Percentiles rank a stretch among this genome's conserved stretches.
phyloP scores from a whole-genome alignment of 495 filamentous ascomycete species.

The Hapsidospora chrysogenum region DNA sequence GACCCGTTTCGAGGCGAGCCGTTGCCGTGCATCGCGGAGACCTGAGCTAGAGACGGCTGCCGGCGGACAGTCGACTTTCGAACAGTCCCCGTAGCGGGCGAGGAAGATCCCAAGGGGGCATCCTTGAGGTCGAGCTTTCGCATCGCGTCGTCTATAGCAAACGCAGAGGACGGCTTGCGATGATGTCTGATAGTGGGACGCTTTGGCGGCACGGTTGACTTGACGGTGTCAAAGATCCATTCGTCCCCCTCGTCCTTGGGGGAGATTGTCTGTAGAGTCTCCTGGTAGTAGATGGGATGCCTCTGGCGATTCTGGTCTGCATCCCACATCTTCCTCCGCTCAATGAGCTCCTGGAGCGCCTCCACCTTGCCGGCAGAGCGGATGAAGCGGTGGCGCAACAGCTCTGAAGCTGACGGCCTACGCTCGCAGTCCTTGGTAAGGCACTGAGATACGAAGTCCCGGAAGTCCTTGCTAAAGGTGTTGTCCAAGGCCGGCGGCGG shows the following conservation, averaged over 20 bases:
- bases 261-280: slow-evolving; percentile 65
- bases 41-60: slow-evolving; percentile 30
- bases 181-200: slow-evolving; percentile 24
- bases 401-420: slow-evolving; percentile 69
- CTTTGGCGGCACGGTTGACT: slow-evolving; percentile 30
- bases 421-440: slow-evolving; percentile 78
- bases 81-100: slow-evolving; percentile 28
- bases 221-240: slow-evolving; percentile 98
- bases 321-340: slow-evolving; percentile 66
- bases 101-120: slow-evolving; percentile 31
- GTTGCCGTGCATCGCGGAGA: slow-evolving; percentile 30
- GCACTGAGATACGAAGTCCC: slow-evolving; percentile 81
- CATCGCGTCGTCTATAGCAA: slow-evolving; percentile 37
- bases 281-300: slow-evolving; percentile 73
- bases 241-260: slow-evolving; percentile 58
- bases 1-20: slow-evolving; percentile 47
- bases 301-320: slow-evolving; percentile 39
- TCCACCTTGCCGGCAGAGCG: slow-evolving; percentile 71
- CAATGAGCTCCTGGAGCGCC: slow-evolving; percentile 71
- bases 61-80: slow-evolving; percentile 31
- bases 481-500: slow-evolving; percentile 76
- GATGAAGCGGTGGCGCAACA: slow-evolving; percentile 84
- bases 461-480: slow-evolving; percentile 76
- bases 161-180: slow-evolving; percentile 33
- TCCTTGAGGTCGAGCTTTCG: slow-evolving; percentile 44